Percentiles rank a stretch among this genome's conserved stretches.
Evolutionary conservation across 257 asterid genomes (phyloP).

Genomic region (Cruciata laevipes): DNA sequence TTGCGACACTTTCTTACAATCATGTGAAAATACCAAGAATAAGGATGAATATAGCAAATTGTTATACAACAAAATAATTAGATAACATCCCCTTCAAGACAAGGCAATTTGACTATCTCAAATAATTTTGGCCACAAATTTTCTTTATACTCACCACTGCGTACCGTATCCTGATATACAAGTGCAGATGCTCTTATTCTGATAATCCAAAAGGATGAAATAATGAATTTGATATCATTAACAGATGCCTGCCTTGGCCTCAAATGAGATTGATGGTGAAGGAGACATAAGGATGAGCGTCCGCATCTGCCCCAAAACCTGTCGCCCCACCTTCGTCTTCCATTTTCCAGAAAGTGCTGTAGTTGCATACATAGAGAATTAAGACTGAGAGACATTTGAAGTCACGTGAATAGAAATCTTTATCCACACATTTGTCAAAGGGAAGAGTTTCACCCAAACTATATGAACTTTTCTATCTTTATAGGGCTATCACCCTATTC

Average conservation of each 20-base stretch:
- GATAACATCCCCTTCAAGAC: conserved; percentile 2
- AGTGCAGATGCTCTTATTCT: conserved; percentile 1
- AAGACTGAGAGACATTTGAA: too few relatives aligned
- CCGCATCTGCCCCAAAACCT: conserved; percentile 64
- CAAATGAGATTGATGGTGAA: conserved; percentile 80
- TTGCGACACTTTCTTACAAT: neutral
- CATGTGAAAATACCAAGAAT: neutral
- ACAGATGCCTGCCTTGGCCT: conserved; percentile 14
- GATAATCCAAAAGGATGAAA: conserved; percentile 7
- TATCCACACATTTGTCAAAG: neutral
- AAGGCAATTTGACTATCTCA: neutral
- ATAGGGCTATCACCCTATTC: neutral
- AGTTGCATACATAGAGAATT: conserved; percentile 18
- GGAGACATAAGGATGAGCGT: conserved; percentile 74
- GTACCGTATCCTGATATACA: conserved; percentile 2
- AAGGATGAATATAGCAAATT: neutral
- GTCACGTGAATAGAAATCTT: neutral
- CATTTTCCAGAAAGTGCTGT: conserved; percentile 81
- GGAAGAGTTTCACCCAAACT: neutral
- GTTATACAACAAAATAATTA: neutral
- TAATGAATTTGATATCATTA: neutral
- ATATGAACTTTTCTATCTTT: neutral
- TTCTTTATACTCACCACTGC: neutral
- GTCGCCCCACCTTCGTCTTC: conserved; percentile 76
- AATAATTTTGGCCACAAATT: neutral